Base-by-base conservation (phyloP, 805 yeast genomes). In the Myxozyma geophila region DNA sequence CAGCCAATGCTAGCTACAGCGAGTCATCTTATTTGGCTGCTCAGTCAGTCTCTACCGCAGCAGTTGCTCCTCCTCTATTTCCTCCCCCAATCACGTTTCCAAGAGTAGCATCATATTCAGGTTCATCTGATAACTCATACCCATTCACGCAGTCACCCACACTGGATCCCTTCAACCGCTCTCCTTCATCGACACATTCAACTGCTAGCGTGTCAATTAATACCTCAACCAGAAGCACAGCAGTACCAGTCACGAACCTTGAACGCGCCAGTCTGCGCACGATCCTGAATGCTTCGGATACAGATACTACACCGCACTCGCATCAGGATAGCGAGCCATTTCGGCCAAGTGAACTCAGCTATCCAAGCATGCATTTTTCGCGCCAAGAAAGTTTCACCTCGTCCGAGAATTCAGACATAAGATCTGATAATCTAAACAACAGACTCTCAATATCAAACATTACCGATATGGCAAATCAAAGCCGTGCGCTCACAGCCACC, bases 201-300 rank as follows among this genome's bases (percentile, higher is more conserved):
- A 40, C 60, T 21, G 40, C 54, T 2, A 39, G 47, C 7, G 41
- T 8, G 36, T 37, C 46, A 39, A 36, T 33, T 17, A 6, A 48
- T 28, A 35, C 10, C 3, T 21, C 46, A 37, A 39, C 43, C 8
- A 36, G 19, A 19, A 43, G 12, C 9, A 37, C 13, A 15, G 28
- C 50, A 5, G 19, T 19, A 36, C 1, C 10, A 28, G 33, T 15
- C 60, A 28, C 54, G 10, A 58, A 40, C n/a, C 49, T 58, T 23
- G 60, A 57, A 35, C 54, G 60, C 2, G 60, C 60, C 12, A 58
- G 55, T 17, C 33, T 49, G 23, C 54, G 55, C 8, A 58, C 60
- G 10, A 58, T 58, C 23, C 51, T 58, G 8, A 58, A 50, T 50
- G 13, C 17, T 2, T 36, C 51, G n/a, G 50, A 49, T 13, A 12